Conservation (phyloP, 768 basidiomycete genomes). For the Termitomyces sp. region DNA sequence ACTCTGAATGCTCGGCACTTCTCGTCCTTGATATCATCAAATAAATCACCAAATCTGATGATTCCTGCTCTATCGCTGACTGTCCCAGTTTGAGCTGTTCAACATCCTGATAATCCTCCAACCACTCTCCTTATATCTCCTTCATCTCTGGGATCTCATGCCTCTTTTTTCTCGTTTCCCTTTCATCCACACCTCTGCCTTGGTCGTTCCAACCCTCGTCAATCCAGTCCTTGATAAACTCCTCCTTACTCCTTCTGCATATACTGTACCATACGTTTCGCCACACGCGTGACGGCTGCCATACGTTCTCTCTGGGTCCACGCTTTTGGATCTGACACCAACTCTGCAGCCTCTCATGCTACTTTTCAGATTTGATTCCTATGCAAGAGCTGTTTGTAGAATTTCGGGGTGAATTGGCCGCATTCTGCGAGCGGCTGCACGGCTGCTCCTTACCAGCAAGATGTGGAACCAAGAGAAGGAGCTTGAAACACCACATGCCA, state of each 20-base stretch:
- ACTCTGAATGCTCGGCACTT: too few species aligned
- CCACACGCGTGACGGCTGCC: constrained; percentile 33
- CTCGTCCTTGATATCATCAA: too few species aligned
- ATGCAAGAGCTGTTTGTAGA: constrained; percentile 37
- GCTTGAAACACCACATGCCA: constrained; percentile 15
- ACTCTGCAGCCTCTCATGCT: constrained; percentile 30
- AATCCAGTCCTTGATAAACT: constrained; percentile 40
- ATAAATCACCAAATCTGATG: constrained; percentile 33
- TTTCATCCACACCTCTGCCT: not conserved
- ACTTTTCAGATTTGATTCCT: constrained; percentile 37
- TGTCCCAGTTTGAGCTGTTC: constrained; percentile 33
- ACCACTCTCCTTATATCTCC: constrained; percentile 38
- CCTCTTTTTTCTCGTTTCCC: constrained; percentile 17
- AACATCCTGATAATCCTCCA: constrained; percentile 33
- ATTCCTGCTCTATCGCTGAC: constrained; percentile 37
- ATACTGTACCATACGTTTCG: constrained; percentile 40
- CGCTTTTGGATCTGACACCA: constrained; percentile 30
- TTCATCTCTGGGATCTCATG: constrained; percentile 37
- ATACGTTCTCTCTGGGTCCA: constrained; percentile 30
- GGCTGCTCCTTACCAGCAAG: too few species aligned
- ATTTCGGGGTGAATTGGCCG: constrained; percentile 34
- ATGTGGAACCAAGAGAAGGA: too few species aligned
- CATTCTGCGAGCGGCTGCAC: too few species aligned
- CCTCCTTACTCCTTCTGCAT: constrained; percentile 38
- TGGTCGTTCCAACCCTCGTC: constrained; percentile 30